Conservation (phyloP, 2,329 filamentous ascomycete species). For the Clonostachys byssicola region DNA sequence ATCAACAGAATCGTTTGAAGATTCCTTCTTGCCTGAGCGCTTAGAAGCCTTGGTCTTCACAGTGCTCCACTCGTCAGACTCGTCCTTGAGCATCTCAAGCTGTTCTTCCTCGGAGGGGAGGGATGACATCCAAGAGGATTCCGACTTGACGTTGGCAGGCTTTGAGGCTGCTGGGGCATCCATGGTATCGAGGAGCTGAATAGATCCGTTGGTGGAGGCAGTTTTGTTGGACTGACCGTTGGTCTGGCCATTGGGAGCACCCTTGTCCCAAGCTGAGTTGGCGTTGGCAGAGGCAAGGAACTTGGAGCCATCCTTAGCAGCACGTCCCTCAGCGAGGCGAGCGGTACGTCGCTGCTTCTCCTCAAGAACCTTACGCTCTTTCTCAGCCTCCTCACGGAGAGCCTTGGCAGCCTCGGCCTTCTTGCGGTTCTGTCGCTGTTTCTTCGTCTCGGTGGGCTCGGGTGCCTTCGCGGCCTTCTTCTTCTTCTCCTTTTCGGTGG, state of each 20-base stretch:
- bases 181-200: conserved; percentile 55
- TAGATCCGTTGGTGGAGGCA: conserved; percentile 23
- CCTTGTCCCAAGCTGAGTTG: conserved; percentile 37
- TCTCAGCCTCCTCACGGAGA: conserved; percentile 72
- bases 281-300: conserved; percentile 42
- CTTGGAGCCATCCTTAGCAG: conserved; percentile 74
- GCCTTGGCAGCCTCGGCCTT: conserved; percentile 81
- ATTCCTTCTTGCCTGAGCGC: conserved; percentile 32
- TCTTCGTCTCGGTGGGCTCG: conserved; percentile 79
- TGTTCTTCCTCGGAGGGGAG: conserved; percentile 60
- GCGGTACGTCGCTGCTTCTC: conserved; percentile 83
- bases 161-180: conserved; percentile 31
- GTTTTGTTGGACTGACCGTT: conserved; percentile 22
- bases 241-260: conserved; percentile 23
- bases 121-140: conserved; percentile 38
- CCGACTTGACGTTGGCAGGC: conserved; percentile 12
- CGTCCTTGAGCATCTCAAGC: conserved; percentile 49
- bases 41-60: conserved; percentile 45
- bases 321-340: conserved; percentile 75
- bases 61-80: conserved; percentile 55
- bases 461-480: conserved; percentile 57
- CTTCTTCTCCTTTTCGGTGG: conserved; percentile 54
- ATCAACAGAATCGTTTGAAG: conserved; percentile 25
- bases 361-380: conserved; percentile 68
- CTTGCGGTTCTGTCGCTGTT: conserved; percentile 87